phyloP scores from a whole-genome alignment of 1,284 basidiomycete genomes.

The Puccinia sorghi region DNA sequence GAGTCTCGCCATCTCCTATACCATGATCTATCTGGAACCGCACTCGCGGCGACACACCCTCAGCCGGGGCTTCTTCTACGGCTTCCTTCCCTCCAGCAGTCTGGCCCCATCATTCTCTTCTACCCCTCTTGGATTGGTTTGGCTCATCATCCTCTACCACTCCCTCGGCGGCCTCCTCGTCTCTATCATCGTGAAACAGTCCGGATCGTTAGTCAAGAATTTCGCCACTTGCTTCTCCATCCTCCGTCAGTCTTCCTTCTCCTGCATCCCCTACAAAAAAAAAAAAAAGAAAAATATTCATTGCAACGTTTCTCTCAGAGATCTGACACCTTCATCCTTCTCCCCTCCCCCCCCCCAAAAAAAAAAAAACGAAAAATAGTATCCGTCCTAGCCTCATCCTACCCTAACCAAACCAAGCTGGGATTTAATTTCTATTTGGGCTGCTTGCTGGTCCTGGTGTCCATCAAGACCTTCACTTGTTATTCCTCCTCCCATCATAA shows the following conservation, averaged over 20 bases:
- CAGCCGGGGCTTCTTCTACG: slow-evolving; percentile 18
- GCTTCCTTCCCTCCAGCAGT: background rate
- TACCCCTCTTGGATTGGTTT: background rate
- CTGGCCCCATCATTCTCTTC: background rate
- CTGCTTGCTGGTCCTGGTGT: background rate
- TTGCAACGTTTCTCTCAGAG: background rate
- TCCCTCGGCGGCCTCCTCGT: slow-evolving; percentile 42
- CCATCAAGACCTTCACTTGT: slow-evolving; percentile 1
- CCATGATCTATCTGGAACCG: slow-evolving; percentile 33
- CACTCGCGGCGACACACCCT: background rate
- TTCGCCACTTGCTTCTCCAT: slow-evolving; percentile 40
- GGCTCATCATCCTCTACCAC: slow-evolving; percentile 40
- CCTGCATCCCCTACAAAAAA: background rate
- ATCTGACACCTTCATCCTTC: no score
- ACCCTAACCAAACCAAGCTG: background rate
- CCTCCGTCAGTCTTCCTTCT: slow-evolving; percentile 20
- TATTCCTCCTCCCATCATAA: no score
- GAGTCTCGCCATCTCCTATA: slow-evolving; percentile 10
- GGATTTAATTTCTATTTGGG: slow-evolving; percentile 5
- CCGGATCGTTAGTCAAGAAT: slow-evolving; percentile 18
- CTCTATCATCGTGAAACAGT: slow-evolving; percentile 38
- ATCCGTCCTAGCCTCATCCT: background rate
- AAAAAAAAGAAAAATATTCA: no score
- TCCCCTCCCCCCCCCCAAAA: no score
- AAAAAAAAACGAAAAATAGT: background rate